Conservation (phyloP, 768 basidiomycete species). For the Lactifluus subvellereus region DNA sequence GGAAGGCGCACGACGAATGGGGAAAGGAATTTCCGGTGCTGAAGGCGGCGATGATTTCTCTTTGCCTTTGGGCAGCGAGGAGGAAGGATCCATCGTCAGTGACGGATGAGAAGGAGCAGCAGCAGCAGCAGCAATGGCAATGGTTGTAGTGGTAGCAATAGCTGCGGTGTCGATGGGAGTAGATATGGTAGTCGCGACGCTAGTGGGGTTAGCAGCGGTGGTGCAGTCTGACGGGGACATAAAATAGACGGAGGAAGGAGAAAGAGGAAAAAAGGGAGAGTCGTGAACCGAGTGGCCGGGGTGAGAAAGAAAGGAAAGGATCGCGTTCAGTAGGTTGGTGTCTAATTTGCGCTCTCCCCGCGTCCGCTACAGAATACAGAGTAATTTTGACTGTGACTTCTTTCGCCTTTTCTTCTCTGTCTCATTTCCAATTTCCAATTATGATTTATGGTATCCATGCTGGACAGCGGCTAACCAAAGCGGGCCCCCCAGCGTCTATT, state of each 20-base stretch:
- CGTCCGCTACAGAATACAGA: too few relatives aligned
- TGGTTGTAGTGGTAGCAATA: background rate
- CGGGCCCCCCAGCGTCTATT: too few relatives aligned
- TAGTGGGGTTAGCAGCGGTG: background rate
- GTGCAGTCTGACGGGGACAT: background rate
- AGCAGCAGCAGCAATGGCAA: background rate
- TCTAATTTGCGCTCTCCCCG: background rate
- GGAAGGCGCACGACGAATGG: constrained; percentile 20
- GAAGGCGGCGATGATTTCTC: constrained; percentile 30
- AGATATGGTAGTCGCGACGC: background rate
- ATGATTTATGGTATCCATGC: background rate
- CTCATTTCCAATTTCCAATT: too few relatives aligned
- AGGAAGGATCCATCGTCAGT: background rate
- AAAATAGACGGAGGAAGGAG: background rate
- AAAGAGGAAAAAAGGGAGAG: background rate
- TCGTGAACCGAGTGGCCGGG: background rate
- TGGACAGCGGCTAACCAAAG: background rate
- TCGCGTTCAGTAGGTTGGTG: too few relatives aligned
- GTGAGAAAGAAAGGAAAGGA: background rate
- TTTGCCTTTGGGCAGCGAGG: constrained; percentile 24
- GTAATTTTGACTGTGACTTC: background rate
- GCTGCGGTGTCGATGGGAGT: background rate
- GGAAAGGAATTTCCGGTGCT: constrained; percentile 17
- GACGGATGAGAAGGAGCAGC: background rate
- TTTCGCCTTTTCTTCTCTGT: background rate